Conservation (phyloP, 2,329 filamentous ascomycete genomes). For the Fusarium pseudograminearum region DNA sequence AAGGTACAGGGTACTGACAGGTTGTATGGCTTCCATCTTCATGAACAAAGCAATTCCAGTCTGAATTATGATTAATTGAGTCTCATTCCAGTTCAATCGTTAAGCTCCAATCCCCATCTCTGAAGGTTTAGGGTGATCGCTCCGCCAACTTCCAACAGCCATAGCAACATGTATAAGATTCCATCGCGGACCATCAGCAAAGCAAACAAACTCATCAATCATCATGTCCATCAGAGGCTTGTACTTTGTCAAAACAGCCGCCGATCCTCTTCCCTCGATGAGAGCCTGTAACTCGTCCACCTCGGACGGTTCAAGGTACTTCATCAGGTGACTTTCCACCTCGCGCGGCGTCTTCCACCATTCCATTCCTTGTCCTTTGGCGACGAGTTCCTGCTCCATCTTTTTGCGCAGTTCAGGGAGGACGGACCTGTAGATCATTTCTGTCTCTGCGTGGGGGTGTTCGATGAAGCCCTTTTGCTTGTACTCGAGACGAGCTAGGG, state of each 20-base stretch:
- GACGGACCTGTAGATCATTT: constrained; percentile 9
- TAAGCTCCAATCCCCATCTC: constrained; percentile 15
- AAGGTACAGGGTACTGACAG: background rate
- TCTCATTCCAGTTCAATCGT: constrained; percentile 4
- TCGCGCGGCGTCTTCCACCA: constrained; percentile 45
- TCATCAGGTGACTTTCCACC: constrained; percentile 39
- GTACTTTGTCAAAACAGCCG: constrained; percentile 22
- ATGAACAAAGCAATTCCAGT: background rate
- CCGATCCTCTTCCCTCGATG: constrained; percentile 37
- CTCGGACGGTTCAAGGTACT: constrained; percentile 34
- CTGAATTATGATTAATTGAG: background rate
- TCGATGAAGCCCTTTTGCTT: constrained; percentile 41
- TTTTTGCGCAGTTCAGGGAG: constrained; percentile 4
- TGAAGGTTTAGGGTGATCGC: constrained; percentile 15
- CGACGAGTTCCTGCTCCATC: constrained; percentile 33
- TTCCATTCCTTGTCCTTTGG: constrained; percentile 19
- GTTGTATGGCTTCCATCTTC: background rate
- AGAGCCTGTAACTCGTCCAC: constrained; percentile 34
- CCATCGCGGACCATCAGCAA: constrained; percentile 45
- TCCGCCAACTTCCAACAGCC: constrained; percentile 38
- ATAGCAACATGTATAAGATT: constrained; percentile 41
- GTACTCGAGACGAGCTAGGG: constrained; percentile 38
- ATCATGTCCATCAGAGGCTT: constrained; percentile 36
- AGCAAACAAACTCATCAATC: constrained; percentile 44
- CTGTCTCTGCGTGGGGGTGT: background rate